These are phyloP conservation scores for Plasmodium cynomolgi DNA, from an alignment of 169 alveolate species.

Conservation along the genomic window DNA sequence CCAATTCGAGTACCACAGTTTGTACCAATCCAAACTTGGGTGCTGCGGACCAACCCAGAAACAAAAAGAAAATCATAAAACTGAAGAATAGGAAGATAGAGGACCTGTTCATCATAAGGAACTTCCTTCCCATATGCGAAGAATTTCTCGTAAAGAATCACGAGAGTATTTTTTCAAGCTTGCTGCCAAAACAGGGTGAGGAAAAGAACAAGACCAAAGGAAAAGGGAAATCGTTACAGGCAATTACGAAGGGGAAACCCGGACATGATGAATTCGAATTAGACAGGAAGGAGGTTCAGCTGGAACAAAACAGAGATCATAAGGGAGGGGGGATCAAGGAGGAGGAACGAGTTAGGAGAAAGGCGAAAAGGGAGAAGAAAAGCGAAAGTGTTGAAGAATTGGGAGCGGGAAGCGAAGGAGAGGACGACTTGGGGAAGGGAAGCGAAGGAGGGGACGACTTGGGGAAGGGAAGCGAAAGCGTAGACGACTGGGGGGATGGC, in stretches of 20 bases:
- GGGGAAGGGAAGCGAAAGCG: neutral
- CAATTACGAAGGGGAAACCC: neutral
- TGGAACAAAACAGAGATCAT: neutral
- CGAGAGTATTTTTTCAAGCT: neutral
- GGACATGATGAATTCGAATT: neutral
- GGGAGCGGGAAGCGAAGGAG: neutral
- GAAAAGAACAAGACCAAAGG: neutral
- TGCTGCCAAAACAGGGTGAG: neutral
- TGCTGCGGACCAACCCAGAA: neutral
- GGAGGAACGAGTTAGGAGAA: neutral
- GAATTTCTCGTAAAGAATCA: constrained; percentile 47
- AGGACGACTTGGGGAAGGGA: neutral
- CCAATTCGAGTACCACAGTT: neutral
- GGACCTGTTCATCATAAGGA: constrained; percentile 33
- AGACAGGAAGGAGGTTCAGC: neutral
- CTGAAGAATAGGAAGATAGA: constrained; percentile 31
- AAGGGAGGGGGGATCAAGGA: neutral
- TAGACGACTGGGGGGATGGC: neutral
- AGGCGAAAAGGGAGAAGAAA: neutral
- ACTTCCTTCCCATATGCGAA: constrained; percentile 71
- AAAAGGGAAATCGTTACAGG: neutral
- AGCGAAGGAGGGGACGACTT: neutral
- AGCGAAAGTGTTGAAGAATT: neutral
- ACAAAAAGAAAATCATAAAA: constrained; percentile 26
- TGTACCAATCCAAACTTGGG: neutral